Evolutionary conservation across 1,284 basidiomycete species (phyloP).

Genomic region (Chondrostereum purpureum): DNA sequence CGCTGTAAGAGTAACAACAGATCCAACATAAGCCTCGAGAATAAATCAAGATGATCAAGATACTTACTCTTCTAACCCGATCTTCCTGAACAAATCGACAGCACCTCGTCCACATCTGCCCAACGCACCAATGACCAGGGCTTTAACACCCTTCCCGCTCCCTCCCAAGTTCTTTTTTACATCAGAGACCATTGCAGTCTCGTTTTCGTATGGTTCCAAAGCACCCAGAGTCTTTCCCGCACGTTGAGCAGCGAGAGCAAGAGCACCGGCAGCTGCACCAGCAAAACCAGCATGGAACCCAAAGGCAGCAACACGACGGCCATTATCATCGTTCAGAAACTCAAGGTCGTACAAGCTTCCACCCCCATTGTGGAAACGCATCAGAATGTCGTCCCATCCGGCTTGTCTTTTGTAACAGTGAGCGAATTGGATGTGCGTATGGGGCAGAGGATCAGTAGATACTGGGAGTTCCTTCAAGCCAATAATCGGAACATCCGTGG

Average conservation of each 20-base stretch:
- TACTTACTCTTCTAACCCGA: conserved; percentile 82
- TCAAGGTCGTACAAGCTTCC: conserved; percentile 96
- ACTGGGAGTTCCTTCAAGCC: conserved; percentile 94
- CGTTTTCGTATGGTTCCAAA: conserved; percentile 80
- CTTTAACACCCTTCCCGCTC: conserved; percentile 73
- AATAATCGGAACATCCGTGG: conserved; percentile 76
- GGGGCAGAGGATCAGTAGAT: conserved; percentile 75
- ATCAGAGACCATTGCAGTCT: conserved; percentile 69
- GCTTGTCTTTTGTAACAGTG: conserved; percentile 98
- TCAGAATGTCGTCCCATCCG: conserved; percentile 87
- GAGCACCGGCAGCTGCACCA: conserved; percentile 88
- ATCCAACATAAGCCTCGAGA: no score
- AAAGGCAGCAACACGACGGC: conserved; percentile 94
- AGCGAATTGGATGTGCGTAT: conserved; percentile 98
- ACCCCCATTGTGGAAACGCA: conserved; percentile 81
- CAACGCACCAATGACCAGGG: conserved; percentile 93
- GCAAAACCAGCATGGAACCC: conserved; percentile 99
- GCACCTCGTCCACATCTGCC: conserved; percentile 97
- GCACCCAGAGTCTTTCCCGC: conserved; percentile 58
- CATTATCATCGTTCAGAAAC: conserved; percentile 83
- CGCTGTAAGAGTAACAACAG: conserved; percentile 46
- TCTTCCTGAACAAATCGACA: conserved; percentile 91
- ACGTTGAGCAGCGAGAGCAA: conserved; percentile 74
- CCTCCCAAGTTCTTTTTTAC: conserved; percentile 70
- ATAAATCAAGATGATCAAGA: no score